These are phyloP conservation scores for Wickerhamiella lipophila DNA, from an alignment of 805 yeast species.

Conservation along the genomic window DNA sequence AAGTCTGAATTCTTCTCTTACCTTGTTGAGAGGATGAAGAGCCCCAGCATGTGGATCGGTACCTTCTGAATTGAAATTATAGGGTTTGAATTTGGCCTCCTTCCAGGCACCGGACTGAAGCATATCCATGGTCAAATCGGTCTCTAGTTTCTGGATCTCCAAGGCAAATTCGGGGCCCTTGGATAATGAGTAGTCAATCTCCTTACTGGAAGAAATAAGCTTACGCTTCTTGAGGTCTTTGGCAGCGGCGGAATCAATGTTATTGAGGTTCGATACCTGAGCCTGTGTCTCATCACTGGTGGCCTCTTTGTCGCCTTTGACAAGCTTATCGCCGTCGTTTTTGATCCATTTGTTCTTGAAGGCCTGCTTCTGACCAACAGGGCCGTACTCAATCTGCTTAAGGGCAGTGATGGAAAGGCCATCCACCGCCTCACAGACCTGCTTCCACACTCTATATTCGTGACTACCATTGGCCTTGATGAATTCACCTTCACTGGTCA, in stretches of 20 bases:
- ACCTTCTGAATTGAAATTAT: conserved; percentile 94
- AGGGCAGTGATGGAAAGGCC: conserved; percentile 69
- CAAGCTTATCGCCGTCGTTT: conserved; percentile 72
- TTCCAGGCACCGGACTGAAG: conserved; percentile 71
- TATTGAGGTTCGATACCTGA: conserved; percentile 35
- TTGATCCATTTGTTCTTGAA: conserved; percentile 94
- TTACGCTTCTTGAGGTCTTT: conserved; percentile 90
- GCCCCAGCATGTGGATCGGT: conserved; percentile 78
- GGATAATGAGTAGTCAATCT: conserved; percentile 56
- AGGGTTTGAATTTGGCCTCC: conserved; percentile 75
- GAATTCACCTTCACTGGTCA: conserved; percentile 72
- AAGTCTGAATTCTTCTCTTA: conserved; percentile 94
- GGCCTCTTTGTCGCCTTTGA: conserved; percentile 36
- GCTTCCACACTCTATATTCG: conserved; percentile 66
- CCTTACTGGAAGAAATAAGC: conserved; percentile 56
- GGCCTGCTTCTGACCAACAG: conserved; percentile 92
- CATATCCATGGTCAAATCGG: conserved; percentile 94
- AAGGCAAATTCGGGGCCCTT: conserved; percentile 81
- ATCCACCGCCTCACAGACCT: conserved; percentile 60
- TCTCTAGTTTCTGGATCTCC: conserved; percentile 68
- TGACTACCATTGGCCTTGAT: conserved; percentile 77
- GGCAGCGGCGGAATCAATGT: conserved; percentile 55
- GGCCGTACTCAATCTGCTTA: conserved; percentile 61
- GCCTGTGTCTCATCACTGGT: conserved; percentile 55
- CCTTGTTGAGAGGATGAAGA: conserved; percentile 90